Base-by-base conservation (phyloP, 371 early-diverging fungal genomes). In the Quaeritorhiza haematococci region DNA sequence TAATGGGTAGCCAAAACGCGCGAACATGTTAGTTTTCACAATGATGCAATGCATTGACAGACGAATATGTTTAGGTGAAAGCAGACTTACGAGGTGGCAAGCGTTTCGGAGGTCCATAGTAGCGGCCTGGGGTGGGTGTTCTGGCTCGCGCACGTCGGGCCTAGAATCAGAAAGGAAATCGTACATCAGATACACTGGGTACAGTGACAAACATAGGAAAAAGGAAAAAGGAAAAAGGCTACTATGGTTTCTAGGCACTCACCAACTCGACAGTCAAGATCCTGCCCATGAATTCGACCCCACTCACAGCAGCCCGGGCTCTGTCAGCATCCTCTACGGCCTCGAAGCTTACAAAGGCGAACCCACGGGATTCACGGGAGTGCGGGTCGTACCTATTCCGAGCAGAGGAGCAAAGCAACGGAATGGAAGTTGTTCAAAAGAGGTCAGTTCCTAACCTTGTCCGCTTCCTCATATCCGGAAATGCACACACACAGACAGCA, bases 81-180 rank as follows among this genome's bases (percentile, higher is more conserved):
- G n/a, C 10, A 8, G 19, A 33, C 15, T 15, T 55, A 34, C 44
- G 29, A 7, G 34, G 47, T 27, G 49, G 53, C 47, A 53, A 13
- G 38, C 38, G 49, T 43, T 71, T 86, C 41, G 89, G 86, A n/a
- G 87, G 87, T 6, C 92, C 92, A 70, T 81, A 79, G 75, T 92
- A 92, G 45, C 83, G 84, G 45, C 92, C 92, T 53, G 92, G 92
- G 48, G 92, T 92, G 23, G 92, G 92, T 33, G 89, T 84, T 58
- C 92, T 76, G 21, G 91, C 85, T 50, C 84, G 71, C 26, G 80
- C 75, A 44, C 92, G 76, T 59, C 80, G 83, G 17, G 92, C 91
- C 82, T 80, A 69, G 41, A 8, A 38, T 30, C 10, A 19, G 1
- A 30, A 27, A 33, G 19, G 48, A 33, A 49, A 32, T 59, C 34